Evolutionary conservation across 164 flowering plant genomes (phyloP).

Genomic region (Brasenia schreberi): DNA sequence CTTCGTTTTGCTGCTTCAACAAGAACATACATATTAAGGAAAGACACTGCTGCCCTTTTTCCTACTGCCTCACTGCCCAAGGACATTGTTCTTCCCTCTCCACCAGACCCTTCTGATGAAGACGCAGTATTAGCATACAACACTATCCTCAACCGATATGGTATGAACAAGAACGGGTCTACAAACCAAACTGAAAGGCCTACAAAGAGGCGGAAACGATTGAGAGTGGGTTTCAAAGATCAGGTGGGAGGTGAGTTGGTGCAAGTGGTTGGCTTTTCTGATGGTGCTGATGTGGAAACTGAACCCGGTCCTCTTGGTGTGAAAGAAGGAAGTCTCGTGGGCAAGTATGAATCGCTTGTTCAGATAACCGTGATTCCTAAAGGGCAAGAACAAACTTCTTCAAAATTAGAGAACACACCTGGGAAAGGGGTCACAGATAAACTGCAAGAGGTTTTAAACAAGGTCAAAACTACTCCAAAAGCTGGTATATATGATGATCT

Average conservation of each 20-base stretch:
- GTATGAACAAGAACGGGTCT: slow-evolving; percentile 29
- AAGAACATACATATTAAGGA: slow-evolving; percentile 66
- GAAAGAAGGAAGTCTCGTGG: slow-evolving; percentile 97
- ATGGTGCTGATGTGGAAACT: slow-evolving; percentile 90
- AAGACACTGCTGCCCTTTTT: slow-evolving; percentile 74
- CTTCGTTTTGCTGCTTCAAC: slow-evolving; percentile 96
- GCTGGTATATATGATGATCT: slow-evolving; percentile 76
- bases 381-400: slow-evolving; percentile 44
- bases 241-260: slow-evolving; percentile 84
- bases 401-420: slow-evolving; percentile 27
- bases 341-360: slow-evolving; percentile 91
- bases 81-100: slow-evolving; percentile 62
- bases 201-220: slow-evolving; percentile 46
- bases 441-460: slow-evolving; percentile 63
- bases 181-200: slow-evolving; percentile 28
- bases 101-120: slow-evolving; percentile 92
- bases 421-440: slow-evolving; percentile 71
- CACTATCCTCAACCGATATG: slow-evolving; percentile 67
- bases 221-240: slow-evolving; percentile 74
- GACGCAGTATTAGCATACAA: slow-evolving; percentile 89
- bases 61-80: slow-evolving; percentile 51
- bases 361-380: slow-evolving; percentile 81
- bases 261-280: slow-evolving; percentile 88
- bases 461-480: slow-evolving; percentile 58
- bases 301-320: slow-evolving; percentile 96